These are phyloP conservation scores for Fusarium sacchari DNA, from an alignment of 2,329 filamentous ascomycete genomes.

Conservation along the genomic window DNA sequence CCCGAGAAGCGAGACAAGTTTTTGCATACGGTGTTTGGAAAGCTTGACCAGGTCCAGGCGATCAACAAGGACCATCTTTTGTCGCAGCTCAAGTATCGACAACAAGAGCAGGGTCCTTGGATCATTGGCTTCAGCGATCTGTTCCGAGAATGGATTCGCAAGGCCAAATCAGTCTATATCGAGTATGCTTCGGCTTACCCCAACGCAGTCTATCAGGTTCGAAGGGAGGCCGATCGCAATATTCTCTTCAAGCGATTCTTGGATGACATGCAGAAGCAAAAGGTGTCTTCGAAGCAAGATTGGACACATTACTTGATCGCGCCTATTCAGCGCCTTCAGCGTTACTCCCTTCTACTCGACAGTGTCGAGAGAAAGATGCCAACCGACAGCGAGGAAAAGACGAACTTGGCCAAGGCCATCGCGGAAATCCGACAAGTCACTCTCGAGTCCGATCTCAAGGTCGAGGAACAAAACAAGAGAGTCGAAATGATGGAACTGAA, in stretches of 20 bases:
- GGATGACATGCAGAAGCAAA: constrained; percentile 80
- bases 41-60: constrained; percentile 85
- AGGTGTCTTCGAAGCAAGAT: constrained; percentile 81
- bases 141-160: constrained; percentile 97
- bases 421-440: constrained; percentile 92
- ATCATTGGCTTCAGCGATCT: constrained; percentile 95
- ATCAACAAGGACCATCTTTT: constrained; percentile 94
- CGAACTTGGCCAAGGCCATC: constrained; percentile 83
- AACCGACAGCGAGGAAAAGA: constrained; percentile 88
- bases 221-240: constrained; percentile 86
- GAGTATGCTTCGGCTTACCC: constrained; percentile 93
- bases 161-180: constrained; percentile 87
- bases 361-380: constrained; percentile 87
- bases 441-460: constrained; percentile 88
- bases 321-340: constrained; percentile 90
- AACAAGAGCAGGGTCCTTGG: constrained; percentile 96
- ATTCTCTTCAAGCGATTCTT: constrained; percentile 87
- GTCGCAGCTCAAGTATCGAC: constrained; percentile 93
- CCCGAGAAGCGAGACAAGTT: constrained; percentile 84
- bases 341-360: constrained; percentile 84
- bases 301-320: constrained; percentile 96
- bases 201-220: constrained; percentile 82
- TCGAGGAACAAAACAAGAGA: constrained; percentile 91
- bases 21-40: constrained; percentile 86
- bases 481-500: constrained; percentile 88